Conservation (phyloP, 139 green algal species). For the Chlamydomonas schloesseri region DNA sequence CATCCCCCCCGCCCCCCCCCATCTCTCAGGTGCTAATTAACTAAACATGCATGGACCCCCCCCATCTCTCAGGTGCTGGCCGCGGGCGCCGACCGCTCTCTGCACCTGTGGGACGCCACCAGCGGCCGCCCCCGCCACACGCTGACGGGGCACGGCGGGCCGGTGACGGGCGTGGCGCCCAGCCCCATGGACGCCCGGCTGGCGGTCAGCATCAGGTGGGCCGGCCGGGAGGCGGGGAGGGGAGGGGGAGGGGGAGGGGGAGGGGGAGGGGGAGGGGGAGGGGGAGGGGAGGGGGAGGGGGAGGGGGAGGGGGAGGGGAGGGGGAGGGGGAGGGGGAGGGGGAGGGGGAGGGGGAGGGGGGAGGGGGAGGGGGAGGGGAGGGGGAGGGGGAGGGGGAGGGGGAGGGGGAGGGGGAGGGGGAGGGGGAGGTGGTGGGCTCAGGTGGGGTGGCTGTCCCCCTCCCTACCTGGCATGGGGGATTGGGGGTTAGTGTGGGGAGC, state of each 20-base stretch:
- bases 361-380: too few relatives aligned
- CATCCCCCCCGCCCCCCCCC: background rate
- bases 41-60: too few relatives aligned
- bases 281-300: background rate
- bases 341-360: too few relatives aligned
- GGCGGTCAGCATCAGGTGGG: constrained; percentile 54
- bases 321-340: too few relatives aligned
- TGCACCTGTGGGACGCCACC: constrained; percentile 74
- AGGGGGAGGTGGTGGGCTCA: too few relatives aligned
- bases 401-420: too few relatives aligned
- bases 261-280: background rate
- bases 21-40: too few relatives aligned
- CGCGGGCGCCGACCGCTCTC: constrained; percentile 71
- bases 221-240: background rate
- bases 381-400: too few relatives aligned
- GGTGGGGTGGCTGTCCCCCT: too few relatives aligned
- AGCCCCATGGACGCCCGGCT: constrained; percentile 63
- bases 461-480: too few relatives aligned
- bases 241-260: background rate
- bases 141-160: constrained; percentile 79
- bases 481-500: too few relatives aligned
- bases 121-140: constrained; percentile 64
- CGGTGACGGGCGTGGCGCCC: constrained; percentile 69
- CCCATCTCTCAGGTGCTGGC: constrained; percentile 51
- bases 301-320: too few relatives aligned